Base-by-base conservation (phyloP, 2,329 filamentous ascomycete species). In the Intubia oerlemansii region DNA sequence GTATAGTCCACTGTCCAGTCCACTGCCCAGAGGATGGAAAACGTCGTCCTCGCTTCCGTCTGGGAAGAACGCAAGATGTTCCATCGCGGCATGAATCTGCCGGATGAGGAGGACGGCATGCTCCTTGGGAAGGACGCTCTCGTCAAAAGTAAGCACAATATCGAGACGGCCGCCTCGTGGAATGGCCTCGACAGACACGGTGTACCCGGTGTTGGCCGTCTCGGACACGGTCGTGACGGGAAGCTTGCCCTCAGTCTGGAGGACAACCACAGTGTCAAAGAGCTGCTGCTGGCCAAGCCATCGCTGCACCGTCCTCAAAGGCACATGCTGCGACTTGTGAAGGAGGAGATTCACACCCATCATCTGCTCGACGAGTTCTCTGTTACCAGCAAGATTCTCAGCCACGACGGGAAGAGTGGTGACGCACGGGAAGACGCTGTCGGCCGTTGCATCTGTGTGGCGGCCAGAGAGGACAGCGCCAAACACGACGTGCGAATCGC, bases 261-360 rank as follows among this genome's bases (percentile, higher is more conserved):
- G 85, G 0, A 80, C 75, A 34, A 93, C 67, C 2, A 93, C 56
- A 0, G 81, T 85, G 42, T 93, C 82, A 39, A 93, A 92, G 0
- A 88, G 55, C 1, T 62, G 53, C 6, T 73, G 54, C 22, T 32
- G 59, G 0, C 70, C 71, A 12, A 79, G 57, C 60, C 72, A 74
- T 28, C 62, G 67, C 40, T 90, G 79, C 8, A 91, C 72, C 17
- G 67, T 64, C 4, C 62, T 57, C 6, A 92, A 53, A 1, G 80
- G 67, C 0, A 67, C 66, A 39, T 75, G 73, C 36, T 88, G 79
- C 41, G 81, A 56, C 33, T 68, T 69, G 27, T 75, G 62, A 1
- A 82, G 50, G 5, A 56, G 50, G 1, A 63, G 57, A 41, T 77
- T 84, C 27, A 65, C 65, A 1, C 54, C 47, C 56, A 82, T 70